Base-by-base conservation (phyloP, 495 filamentous ascomycete genomes). In the Symbiotaphrina buchneri region DNA sequence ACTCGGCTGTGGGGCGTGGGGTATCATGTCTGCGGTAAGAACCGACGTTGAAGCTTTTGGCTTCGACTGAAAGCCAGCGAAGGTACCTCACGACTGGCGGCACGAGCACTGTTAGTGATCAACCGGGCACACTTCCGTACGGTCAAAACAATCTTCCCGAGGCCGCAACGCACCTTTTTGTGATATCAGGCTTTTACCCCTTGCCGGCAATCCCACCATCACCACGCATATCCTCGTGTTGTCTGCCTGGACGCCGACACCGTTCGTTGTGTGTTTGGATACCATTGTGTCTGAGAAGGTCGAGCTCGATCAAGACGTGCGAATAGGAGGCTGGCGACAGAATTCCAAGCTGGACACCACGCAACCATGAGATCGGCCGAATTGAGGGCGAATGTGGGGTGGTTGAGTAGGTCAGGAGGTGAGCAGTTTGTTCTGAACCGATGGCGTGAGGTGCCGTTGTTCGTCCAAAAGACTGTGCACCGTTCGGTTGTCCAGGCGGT, bases 161-260 rank as follows among this genome's bases (percentile, higher is more conserved):
- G 31, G 27, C 32, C 18, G 15, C 8, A 31, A 45, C 58, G 41
- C 59, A 92, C 87, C 84, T 61, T 93, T 94, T 43, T 87, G 80
- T 21, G 87, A 85, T 44, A 97, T 95, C 43, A 92, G 71, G 52
- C 77, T 87, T 62, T 97, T 97, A 45, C 87, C 87, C 32, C 87
- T 64, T 34, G 87, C 87, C 24, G 87, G 87, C 37, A 97, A 59
- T 25, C 87, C 87, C 28, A 97, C 87, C 87, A 97, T 94, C 33
- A 95, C 78, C n/a, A 97, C 84, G 44, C 83, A 93, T 50, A 97
- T 91, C 45, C 74, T 76, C 19, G 78, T 82, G 43, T 93, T 81
- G 56, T 94, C 87, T 38, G 76, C 78, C 78, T 90, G 71, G 13
- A 59, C 47, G 30, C 51, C 53, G n/a, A 58, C 41, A 23, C 53